A percentile compares a stretch with the other conserved stretches of the same genome.
These are phyloP conservation scores for Teratosphaeria epicoccoides DNA, from an alignment of 2,329 filamentous ascomycete species.

Conservation along the genomic window DNA sequence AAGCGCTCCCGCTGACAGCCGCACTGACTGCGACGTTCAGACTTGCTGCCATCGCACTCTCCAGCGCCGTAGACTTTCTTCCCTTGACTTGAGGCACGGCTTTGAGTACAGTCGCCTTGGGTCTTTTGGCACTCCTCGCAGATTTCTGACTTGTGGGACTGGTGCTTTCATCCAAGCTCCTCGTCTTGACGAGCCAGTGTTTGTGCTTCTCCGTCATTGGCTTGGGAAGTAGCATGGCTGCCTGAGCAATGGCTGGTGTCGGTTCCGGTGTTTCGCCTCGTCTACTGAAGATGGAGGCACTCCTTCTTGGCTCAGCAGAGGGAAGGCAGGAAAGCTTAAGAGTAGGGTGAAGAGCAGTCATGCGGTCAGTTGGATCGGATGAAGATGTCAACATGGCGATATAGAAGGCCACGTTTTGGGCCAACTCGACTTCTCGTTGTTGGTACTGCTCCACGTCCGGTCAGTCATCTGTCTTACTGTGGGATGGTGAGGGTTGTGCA, in stretches of 20 bases:
- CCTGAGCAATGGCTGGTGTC: constrained; percentile 12
- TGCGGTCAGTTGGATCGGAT: neutral
- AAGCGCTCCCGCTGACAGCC: constrained; percentile 20
- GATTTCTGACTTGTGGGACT: constrained; percentile 3
- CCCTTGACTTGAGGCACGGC: constrained; percentile 21
- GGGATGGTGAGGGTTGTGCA: neutral
- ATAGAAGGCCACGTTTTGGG: neutral
- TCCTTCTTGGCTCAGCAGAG: constrained; percentile 14
- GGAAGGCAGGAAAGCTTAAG: neutral
- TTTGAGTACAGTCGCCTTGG: constrained; percentile 21
- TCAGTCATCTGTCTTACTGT: neutral
- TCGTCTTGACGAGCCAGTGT: constrained; percentile 14
- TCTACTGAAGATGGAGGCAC: constrained; percentile 29
- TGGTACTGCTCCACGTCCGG: neutral
- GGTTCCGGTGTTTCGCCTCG: constrained; percentile 20
- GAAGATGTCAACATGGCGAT: neutral
- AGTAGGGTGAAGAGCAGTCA: neutral
- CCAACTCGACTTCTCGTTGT: neutral
- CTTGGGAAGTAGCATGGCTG: constrained; percentile 8
- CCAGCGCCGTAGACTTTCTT: constrained; percentile 23
- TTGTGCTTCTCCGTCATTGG: constrained; percentile 15
- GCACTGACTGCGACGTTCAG: constrained; percentile 32
- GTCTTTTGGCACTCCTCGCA: neutral
- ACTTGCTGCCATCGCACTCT: constrained; percentile 29
- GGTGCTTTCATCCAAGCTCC: constrained; percentile 4